Evolutionary conservation across 139 green algal genomes (phyloP).

Genomic region (Volvox reticuliferus): DNA sequence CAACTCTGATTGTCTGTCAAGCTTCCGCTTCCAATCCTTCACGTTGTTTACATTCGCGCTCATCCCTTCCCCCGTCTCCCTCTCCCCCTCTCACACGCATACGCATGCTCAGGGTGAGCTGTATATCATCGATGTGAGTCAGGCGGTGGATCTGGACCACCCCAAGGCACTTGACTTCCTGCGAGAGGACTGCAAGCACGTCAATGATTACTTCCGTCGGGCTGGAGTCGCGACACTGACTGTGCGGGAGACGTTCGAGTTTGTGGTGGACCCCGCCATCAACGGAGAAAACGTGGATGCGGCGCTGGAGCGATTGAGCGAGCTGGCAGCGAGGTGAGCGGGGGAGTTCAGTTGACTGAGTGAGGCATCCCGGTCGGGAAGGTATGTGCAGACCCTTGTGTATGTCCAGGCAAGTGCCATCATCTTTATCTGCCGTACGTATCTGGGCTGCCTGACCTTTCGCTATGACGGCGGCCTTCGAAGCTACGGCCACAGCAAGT

Average conservation of each 20-base stretch:
- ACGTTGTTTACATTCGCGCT: too few species aligned
- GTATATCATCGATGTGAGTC: slow-evolving; percentile 95
- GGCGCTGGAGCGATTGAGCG: slow-evolving; percentile 83
- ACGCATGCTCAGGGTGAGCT: slow-evolving; percentile 72
- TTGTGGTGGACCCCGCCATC: slow-evolving; percentile 93
- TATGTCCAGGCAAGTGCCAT: too few species aligned
- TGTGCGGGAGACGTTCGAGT: slow-evolving; percentile 97
- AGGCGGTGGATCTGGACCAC: slow-evolving; percentile 98
- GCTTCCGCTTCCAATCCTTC: too few species aligned
- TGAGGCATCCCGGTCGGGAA: too few species aligned
- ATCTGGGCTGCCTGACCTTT: slow-evolving; percentile 49
- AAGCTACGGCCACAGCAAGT: slow-evolving; percentile 38
- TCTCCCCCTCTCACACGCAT: neutral
- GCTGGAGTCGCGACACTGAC: slow-evolving; percentile 83
- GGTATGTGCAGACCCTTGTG: too few species aligned
- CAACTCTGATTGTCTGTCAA: too few species aligned
- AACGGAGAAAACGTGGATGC: slow-evolving; percentile 83
- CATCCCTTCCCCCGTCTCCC: neutral
- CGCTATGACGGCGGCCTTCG: slow-evolving; percentile 49
- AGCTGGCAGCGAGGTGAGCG: slow-evolving; percentile 73
- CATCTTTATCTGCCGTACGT: slow-evolving; percentile 28
- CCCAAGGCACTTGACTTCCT: slow-evolving; percentile 98
- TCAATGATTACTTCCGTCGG: slow-evolving; percentile 94
- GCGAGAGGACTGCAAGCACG: slow-evolving; percentile 92
- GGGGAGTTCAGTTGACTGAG: neutral